phyloP scores from a whole-genome alignment of 768 basidiomycete genomes.

The Termitomyces sp. region DNA sequence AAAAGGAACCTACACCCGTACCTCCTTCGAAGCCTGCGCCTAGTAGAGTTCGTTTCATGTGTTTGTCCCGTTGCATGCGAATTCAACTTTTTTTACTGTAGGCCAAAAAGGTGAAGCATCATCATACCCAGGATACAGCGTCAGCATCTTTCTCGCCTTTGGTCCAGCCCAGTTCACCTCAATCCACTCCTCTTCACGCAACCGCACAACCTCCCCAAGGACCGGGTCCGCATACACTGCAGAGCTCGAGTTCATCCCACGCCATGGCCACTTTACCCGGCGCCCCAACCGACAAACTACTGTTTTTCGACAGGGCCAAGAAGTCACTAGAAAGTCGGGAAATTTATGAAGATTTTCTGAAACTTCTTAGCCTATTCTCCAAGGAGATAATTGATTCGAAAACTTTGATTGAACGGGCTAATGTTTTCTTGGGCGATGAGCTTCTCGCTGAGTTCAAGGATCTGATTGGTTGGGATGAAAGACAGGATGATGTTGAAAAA shows the following conservation, averaged over 20 bases:
- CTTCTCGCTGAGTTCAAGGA: conserved; percentile 82
- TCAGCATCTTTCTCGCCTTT: conserved; percentile 51
- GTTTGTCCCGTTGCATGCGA: not conserved
- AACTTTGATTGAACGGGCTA: conserved; percentile 76
- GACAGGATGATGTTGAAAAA: conserved; percentile 50
- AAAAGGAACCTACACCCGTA: conserved; percentile 65
- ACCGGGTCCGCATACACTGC: conserved; percentile 16
- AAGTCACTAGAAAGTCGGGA: conserved; percentile 69
- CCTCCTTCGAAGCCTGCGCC: conserved; percentile 44
- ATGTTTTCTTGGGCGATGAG: conserved; percentile 78
- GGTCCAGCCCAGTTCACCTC: conserved; percentile 38
- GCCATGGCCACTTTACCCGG: conserved; percentile 25
- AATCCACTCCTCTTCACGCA: conserved; percentile 24
- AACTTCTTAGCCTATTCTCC: conserved; percentile 84
- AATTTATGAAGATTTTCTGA: conserved; percentile 90
- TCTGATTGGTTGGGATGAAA: conserved; percentile 75
- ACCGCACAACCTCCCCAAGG: conserved; percentile 14
- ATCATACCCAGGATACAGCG: conserved; percentile 52
- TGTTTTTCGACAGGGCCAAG: conserved; percentile 94
- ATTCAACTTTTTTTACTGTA: conserved; percentile 19
- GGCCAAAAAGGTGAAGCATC: conserved; percentile 60
- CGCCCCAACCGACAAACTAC: conserved; percentile 63
- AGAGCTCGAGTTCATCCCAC: conserved; percentile 20
- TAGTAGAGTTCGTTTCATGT: conserved; percentile 35
- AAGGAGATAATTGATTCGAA: conserved; percentile 87